Conservation (phyloP, 129 eudicot genomes). For the Lactuca sativa region DNA sequence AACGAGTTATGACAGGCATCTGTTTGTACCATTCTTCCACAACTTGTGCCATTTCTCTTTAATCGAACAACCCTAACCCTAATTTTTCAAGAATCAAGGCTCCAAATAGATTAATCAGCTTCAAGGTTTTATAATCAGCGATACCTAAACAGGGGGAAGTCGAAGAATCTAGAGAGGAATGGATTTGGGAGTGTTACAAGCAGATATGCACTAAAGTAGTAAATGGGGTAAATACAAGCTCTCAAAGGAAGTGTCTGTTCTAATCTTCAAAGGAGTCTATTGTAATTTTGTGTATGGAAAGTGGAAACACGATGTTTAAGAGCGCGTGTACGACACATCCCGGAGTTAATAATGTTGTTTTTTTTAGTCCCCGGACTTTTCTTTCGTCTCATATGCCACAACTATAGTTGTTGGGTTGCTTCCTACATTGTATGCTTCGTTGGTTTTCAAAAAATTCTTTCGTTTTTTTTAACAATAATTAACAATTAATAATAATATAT, state of each 20-base stretch:
- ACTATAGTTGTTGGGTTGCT: background rate
- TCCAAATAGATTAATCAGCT: background rate
- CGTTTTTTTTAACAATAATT: too few relatives aligned
- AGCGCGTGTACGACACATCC: too few relatives aligned
- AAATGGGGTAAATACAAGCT: background rate
- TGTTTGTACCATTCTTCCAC: constrained; percentile 99
- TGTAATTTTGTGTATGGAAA: background rate
- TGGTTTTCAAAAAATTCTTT: too few relatives aligned
- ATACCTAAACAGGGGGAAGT: background rate
- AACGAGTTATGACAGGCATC: constrained; percentile 97
- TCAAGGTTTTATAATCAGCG: background rate
- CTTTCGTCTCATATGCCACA: background rate
- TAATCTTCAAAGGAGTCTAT: background rate
- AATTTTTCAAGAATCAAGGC: background rate
- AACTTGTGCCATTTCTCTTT: constrained; percentile 75
- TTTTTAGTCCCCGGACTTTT: background rate
- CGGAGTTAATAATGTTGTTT: too few relatives aligned
- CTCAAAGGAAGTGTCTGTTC: background rate
- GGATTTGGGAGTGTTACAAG: too few relatives aligned
- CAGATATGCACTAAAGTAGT: background rate
- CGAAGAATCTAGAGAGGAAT: background rate
- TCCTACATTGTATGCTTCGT: too few relatives aligned
- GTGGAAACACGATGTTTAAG: too few relatives aligned
- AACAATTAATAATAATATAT: too few relatives aligned
- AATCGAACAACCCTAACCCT: background rate